phyloP scores from a whole-genome alignment of 2,329 filamentous ascomycete species.

The Cryoendolithus antarcticus region DNA sequence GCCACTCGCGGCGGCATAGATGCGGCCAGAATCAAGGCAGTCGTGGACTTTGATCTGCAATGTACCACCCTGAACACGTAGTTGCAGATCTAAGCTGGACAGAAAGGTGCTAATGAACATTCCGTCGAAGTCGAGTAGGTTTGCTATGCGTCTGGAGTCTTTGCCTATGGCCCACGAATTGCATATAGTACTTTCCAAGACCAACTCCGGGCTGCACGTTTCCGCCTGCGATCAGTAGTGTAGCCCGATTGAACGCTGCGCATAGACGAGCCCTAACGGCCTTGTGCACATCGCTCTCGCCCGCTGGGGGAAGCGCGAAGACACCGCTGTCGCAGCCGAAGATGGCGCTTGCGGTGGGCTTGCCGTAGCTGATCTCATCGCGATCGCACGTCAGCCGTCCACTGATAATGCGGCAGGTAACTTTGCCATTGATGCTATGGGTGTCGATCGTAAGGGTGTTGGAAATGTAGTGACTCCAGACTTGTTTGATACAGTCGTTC shows the following conservation, averaged over 20 bases:
- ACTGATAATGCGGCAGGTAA: constrained; percentile 36
- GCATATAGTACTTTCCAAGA: constrained; percentile 33
- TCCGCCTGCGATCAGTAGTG: constrained; percentile 43
- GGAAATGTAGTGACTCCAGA: constrained; percentile 37
- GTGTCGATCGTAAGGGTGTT: constrained; percentile 49
- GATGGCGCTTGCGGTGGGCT: constrained; percentile 51
- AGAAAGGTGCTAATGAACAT: no score
- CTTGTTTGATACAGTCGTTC: constrained; percentile 37
- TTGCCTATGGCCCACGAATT: constrained; percentile 9
- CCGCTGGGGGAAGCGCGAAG: constrained; percentile 35
- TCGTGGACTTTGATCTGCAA: no score
- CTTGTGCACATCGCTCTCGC: constrained; percentile 28
- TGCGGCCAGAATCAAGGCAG: no score
- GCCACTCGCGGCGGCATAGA: no score
- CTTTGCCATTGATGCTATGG: constrained; percentile 44
- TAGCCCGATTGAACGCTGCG: constrained; percentile 65
- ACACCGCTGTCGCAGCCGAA: constrained; percentile 55
- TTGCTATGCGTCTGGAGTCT: no score
- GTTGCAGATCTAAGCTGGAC: no score
- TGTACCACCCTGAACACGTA: no score
- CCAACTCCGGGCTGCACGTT: constrained; percentile 32
- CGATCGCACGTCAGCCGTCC: constrained; percentile 31
- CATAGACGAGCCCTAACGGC: constrained; percentile 62
- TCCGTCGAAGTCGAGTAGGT: no score
- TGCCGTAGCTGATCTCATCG: constrained; percentile 36